Evolutionary conservation across 768 basidiomycete genomes (phyloP).

Genomic region (Nidularia pulvinata): DNA sequence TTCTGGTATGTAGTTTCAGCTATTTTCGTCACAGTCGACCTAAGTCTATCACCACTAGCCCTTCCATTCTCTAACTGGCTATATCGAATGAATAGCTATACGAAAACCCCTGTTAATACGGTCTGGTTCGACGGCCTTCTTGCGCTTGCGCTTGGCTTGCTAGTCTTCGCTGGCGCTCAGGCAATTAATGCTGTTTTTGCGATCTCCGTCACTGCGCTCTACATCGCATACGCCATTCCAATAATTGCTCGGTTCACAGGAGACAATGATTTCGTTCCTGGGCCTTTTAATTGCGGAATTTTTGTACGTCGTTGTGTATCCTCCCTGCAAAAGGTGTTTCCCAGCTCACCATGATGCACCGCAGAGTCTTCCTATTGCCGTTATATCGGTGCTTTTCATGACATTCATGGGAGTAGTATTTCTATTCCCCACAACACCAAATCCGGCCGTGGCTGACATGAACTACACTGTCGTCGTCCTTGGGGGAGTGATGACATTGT

Average conservation of each 20-base stretch:
- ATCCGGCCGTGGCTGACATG: conserved; percentile 50
- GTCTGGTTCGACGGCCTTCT: conserved; percentile 52
- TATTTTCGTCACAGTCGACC: neutral
- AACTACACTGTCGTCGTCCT: conserved; percentile 76
- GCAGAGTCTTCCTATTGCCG: conserved; percentile 60
- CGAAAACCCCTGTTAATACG: conserved; percentile 60
- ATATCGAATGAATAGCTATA: conserved; percentile 56
- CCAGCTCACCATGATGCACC: no score
- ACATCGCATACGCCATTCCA: conserved; percentile 54
- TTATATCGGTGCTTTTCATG: conserved; percentile 67
- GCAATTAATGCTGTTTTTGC: conserved; percentile 64
- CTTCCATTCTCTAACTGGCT: conserved; percentile 65
- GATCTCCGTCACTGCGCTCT: conserved; percentile 39
- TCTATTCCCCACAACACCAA: conserved; percentile 63
- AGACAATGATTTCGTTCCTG: conserved; percentile 49
- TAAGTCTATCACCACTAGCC: conserved; percentile 20
- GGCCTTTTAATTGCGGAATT: conserved; percentile 52
- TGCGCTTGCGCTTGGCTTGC: conserved; percentile 50
- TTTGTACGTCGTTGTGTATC: conserved; percentile 15
- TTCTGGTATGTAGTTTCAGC: conserved; percentile 30
- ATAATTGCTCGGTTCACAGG: conserved; percentile 51
- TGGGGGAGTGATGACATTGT: conserved; percentile 57
- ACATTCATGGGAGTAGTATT: conserved; percentile 60
- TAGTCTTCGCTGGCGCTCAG: conserved; percentile 58
- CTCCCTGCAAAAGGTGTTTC: no score